Base-by-base conservation (phyloP, 306 rosid genomes). In the Fragaria iinumae region DNA sequence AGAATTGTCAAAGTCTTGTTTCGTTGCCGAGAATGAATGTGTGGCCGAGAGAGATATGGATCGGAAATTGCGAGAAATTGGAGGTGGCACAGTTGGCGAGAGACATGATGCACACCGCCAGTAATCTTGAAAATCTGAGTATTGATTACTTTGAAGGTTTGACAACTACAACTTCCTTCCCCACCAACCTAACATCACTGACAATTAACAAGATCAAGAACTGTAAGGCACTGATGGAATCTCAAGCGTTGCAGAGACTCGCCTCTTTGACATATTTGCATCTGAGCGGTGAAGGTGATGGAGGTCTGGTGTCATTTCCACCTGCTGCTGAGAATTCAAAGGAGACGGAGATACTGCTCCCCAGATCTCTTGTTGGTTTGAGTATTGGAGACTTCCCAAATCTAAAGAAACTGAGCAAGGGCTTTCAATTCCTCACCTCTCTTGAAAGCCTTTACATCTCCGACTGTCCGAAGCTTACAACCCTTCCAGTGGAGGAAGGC, bases 351-450 rank as follows among this genome's bases (percentile, higher is more conserved):
- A 70, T 4, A 50, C 5, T 74, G 45, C 45, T 83, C 66, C 67
- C 78, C 55, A 71, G 59, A 60, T 83, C 86, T 44, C 60, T 83
- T 27, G 49, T 38, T 1, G 0, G 0, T 0, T 66, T 83, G n/a
- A 0, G 0, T 13, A 74, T 79, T 0, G 0, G 1, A 0, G 34
- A 41, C 14, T 78, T 79, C 57, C 59, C 25, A 21, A 79, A 75
- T 65, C 83, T 79, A 6, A 13, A 36, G 66, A 23, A 21, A 16
- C 67, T 71, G 16, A 70, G 66, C 72, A 16, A 70, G 69, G 75
- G 52, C 18, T 66, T 83, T 65, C 69, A 18, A 10, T 69, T 11
- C 73, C 80, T 83, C 62, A 47, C 67, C 71, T 79, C 80, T 47
- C 86, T 79, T 64, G 12, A 69, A 47, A 0, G 8, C 5, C 34